Evolutionary conservation across 805 yeast genomes (phyloP).

Genomic region (Barnettozyma sp.): DNA sequence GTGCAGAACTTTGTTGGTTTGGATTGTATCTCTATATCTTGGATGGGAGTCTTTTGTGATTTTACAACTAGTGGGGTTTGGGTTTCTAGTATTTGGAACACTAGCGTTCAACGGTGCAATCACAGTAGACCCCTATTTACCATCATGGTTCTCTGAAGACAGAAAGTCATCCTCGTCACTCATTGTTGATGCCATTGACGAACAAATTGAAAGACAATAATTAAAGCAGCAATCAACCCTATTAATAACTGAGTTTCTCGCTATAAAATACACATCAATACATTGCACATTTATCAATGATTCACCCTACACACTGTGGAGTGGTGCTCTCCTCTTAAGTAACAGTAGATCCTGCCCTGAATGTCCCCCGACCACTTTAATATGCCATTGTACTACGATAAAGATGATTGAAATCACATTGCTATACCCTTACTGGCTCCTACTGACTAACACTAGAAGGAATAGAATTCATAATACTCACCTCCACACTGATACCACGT

Average conservation of each 20-base stretch:
- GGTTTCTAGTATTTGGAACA: slow-evolving; percentile 60
- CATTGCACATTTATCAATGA: not conserved
- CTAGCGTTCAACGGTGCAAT: slow-evolving; percentile 66
- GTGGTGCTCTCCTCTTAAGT: no score
- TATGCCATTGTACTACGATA: no score
- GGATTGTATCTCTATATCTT: slow-evolving; percentile 59
- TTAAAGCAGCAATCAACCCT: not conserved
- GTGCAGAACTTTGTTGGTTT: slow-evolving; percentile 65
- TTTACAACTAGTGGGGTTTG: slow-evolving; percentile 62
- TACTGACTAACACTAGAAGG: not conserved
- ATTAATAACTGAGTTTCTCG: no score
- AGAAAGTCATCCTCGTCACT: slow-evolving; percentile 19
- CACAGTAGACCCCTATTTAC: slow-evolving; percentile 44
- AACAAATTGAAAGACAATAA: slow-evolving; percentile 34
- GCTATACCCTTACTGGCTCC: no score
- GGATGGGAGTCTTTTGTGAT: slow-evolving; percentile 70
- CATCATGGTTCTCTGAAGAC: slow-evolving; percentile 36
- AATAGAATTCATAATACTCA: not conserved
- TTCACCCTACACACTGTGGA: no score
- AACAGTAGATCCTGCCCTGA: no score
- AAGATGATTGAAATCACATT: no score
- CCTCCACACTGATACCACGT: not conserved
- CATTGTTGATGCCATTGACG: slow-evolving; percentile 34
- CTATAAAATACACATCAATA: no score
- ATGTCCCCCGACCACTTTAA: no score